Percentiles rank a stretch among this genome's conserved stretches.
phyloP scores from a whole-genome alignment of 371 early-diverging fungal genomes.

The Actinomucor elegans region DNA sequence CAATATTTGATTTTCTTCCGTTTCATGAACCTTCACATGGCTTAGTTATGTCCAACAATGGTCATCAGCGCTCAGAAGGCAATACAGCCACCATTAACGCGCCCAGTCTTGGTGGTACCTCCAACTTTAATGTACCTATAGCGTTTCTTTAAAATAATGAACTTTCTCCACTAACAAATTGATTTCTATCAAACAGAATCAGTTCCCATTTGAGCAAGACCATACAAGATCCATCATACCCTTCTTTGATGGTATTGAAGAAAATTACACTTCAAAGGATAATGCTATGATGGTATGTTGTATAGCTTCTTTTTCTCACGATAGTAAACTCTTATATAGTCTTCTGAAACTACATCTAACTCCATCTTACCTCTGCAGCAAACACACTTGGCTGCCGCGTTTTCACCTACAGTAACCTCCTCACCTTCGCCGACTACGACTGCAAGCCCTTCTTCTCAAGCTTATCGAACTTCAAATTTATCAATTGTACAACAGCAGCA shows the following conservation, averaged over 20 bases:
- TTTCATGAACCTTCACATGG: constrained; percentile 4
- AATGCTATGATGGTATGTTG: constrained; percentile 7
- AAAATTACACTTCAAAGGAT: background rate
- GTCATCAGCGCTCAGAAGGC: too few relatives aligned
- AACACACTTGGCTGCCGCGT: background rate
- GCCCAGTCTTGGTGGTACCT: too few relatives aligned
- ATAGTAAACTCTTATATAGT: constrained; percentile 13
- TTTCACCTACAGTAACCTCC: background rate
- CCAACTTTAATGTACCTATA: too few relatives aligned
- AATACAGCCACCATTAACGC: too few relatives aligned
- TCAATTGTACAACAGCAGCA: constrained; percentile 1
- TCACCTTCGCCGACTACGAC: constrained; percentile 6
- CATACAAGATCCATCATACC: constrained; percentile 14
- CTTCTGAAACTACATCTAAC: background rate
- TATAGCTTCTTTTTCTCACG: constrained; percentile 11
- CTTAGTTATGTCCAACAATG: background rate
- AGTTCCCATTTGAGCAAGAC: too few relatives aligned
- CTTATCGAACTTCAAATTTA: constrained; percentile 1
- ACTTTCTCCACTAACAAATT: too few relatives aligned
- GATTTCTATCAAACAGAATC: too few relatives aligned
- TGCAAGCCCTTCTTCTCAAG: constrained; percentile 1
- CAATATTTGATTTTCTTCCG: constrained; percentile 15
- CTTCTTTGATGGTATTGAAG: constrained; percentile 12
- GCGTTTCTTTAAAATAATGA: too few relatives aligned
- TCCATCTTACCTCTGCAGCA: background rate